Evolutionary conservation across 768 basidiomycete species (phyloP), one percentile per base, ranked within the genome.

Genomic region (Cystofilobasidium macerans): DNA sequence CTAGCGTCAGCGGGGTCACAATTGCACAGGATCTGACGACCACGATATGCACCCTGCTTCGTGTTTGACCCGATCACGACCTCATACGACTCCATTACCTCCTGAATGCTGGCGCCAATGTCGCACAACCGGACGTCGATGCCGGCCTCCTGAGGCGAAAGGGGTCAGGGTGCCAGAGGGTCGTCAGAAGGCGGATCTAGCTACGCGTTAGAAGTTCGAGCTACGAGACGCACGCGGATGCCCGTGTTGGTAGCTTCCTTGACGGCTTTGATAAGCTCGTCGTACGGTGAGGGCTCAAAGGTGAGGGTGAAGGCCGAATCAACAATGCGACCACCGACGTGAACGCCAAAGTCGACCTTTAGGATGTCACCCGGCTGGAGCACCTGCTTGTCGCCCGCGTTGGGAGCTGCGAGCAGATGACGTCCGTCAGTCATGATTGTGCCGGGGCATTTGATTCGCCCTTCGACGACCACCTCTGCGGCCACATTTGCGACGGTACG

Each of bases 31-130:
- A n/a, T n/a, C n/a, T n/a, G n/a, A n/a, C n/a, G n/a, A n/a, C n/a
- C n/a, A n/a, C n/a, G n/a, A n/a, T n/a, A n/a, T n/a, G 35, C 28
- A 91, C 91, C 89, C 58, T 86, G 90, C 70, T 85, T 80, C 11
- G 85, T 80, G 72, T 90, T 89, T 28, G 89, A 86, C 18, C 83
- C 82, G n/a, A 93, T 83, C 72, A 91, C 89, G 14, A 99, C 94
- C 74, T 98, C 95, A 72, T 97, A 97, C 0, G 88, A 90, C 73
- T 97, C 92, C 95, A 99, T 99, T 2, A 91, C 93, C 75, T 99
- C 95, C 76, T 99, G 94, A 62, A 98, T 93, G 59, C 82, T 82
- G 0, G 84, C 91, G 2, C 85, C 95, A 36, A 99, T 81, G 74
- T 98, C 94, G 62, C 91, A 92, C 60, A 98, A 81, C 60, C 93